These are phyloP conservation scores for Wickerhamomyces kurtzmanii DNA, from an alignment of 805 yeast species.

Conservation along the genomic window DNA sequence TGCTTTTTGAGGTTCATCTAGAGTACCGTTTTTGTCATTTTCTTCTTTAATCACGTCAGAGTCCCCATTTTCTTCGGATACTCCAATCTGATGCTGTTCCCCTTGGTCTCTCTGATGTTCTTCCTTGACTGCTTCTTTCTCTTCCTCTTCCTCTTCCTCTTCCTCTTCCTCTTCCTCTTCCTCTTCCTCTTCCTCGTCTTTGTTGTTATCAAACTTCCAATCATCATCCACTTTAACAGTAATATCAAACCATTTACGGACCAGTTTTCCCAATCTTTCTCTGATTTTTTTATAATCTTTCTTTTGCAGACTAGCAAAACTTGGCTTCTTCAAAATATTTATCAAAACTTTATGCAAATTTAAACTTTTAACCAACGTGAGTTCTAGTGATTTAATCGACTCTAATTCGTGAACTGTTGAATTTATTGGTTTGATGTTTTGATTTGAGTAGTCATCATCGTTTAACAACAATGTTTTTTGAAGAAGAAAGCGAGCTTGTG, in stretches of 20 bases:
- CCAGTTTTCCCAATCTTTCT: conserved; percentile 6
- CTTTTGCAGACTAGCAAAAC: conserved; percentile 8
- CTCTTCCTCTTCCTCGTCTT: conserved; percentile 1
- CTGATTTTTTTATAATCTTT: conserved; percentile 10
- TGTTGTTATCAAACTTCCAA: conserved; percentile 10
- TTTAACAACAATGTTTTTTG: conserved; percentile 9
- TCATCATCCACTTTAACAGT: conserved; percentile 18
- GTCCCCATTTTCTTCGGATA: not conserved
- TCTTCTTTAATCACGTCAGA: conserved; percentile 1
- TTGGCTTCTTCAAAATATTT: conserved; percentile 26
- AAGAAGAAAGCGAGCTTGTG: conserved; percentile 19
- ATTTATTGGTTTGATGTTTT: conserved; percentile 10
- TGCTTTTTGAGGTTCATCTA: too few relatives aligned
- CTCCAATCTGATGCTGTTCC: not conserved
- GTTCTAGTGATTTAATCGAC: conserved; percentile 13
- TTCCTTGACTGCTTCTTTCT: conserved; percentile 13
- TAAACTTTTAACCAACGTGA: conserved; percentile 19
- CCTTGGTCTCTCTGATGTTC: conserved; percentile 7
- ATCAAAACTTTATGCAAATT: conserved; percentile 22
- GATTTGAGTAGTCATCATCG: conserved; percentile 10
- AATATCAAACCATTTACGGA: conserved; percentile 16
- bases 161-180: conserved; percentile 6
- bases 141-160: conserved; percentile 3
- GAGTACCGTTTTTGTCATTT: too few relatives aligned
- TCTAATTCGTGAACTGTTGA: conserved; percentile 15